These are phyloP conservation scores for Entelexis sorbosivorans DNA, from an alignment of 1,139 yeast genomes.

Conservation along the genomic window DNA sequence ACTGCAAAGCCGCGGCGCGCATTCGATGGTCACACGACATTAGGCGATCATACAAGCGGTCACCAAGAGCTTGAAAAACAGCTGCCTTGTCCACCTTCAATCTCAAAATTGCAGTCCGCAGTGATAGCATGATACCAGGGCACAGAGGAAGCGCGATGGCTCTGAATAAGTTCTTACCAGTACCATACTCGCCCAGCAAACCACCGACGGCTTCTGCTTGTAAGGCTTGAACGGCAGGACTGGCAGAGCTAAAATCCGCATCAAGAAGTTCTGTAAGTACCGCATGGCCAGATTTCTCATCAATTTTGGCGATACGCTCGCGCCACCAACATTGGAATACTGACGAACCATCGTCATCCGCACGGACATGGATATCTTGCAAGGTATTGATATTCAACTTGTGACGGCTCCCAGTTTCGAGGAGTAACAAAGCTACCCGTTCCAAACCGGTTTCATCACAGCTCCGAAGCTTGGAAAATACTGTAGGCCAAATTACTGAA, in stretches of 20 bases:
- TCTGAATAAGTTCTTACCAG: background rate
- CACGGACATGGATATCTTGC: no score
- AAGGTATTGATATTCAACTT: background rate
- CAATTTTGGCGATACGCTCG: background rate
- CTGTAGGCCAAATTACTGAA: background rate
- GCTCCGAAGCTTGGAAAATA: background rate
- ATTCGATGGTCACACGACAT: constrained; percentile 17
- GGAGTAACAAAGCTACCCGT: background rate
- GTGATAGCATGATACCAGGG: background rate
- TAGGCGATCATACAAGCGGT: background rate
- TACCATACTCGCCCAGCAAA: background rate
- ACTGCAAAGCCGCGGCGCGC: constrained; percentile 17
- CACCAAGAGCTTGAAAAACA: background rate
- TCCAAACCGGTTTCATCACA: background rate
- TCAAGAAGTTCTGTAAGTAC: background rate
- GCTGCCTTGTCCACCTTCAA: background rate
- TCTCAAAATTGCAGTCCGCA: background rate
- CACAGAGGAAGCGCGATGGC: background rate
- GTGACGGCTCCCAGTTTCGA: background rate
- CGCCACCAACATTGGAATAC: constrained; percentile 10
- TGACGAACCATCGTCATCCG: constrained; percentile 2
- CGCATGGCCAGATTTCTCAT: background rate
- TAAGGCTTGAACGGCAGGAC: background rate
- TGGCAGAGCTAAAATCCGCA: background rate
- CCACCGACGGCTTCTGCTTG: constrained; percentile 3